Evolutionary conservation across 352 stramenopile species (phyloP), one percentile per base, ranked within the genome.

Genomic region (Phytophthora cryptogea): DNA sequence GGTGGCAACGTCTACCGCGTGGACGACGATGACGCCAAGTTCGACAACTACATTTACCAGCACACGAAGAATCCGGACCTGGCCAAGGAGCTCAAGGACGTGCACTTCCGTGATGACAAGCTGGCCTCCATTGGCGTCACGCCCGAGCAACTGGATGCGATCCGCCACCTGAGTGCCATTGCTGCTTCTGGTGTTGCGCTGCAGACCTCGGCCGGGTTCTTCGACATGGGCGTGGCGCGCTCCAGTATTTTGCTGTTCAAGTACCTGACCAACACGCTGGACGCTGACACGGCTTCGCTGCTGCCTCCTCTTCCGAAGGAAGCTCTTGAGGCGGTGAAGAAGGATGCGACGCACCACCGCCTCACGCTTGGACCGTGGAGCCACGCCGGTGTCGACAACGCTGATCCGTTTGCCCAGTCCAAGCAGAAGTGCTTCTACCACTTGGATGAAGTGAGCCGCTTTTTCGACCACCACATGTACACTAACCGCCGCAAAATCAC

Each of bases 361-460:
- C 73, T 94, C 13, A 89, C 83, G 20, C 71, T 94, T 11, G 85
- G 85, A 30, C 85, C 85, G 3, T 94, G 85, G 85, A 92, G 85
- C 63, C 85, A 94, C 70, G 81, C 76, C 7, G 83, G 83, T 58
- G 83, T 92, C 11, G 85, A 94, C 65, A 94, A 92, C 58, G 63
- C 70, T 5, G 85, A 94, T 36, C 85, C 85, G 39, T 94, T 91
- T 53, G 85, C 82, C 9, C 57, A 70, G 57, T 88, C 80, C 16
- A 94, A 94, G 72, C 82, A 91, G 26, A 91, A 91, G 54, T 94
- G 85, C 59, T 94, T 92, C 55, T 90, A 84, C 53, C 82, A 91
- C 61, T 53, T 94, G 44, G 80, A 91, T 45, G 82, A 94, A 65
- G 86, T 94, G 63, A 90, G 77, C 43, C 82, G 85, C 42, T 94